These are phyloP conservation scores for Mycocentrospora acerina DNA, from an alignment of 2,329 filamentous ascomycete species.

Conservation along the genomic window DNA sequence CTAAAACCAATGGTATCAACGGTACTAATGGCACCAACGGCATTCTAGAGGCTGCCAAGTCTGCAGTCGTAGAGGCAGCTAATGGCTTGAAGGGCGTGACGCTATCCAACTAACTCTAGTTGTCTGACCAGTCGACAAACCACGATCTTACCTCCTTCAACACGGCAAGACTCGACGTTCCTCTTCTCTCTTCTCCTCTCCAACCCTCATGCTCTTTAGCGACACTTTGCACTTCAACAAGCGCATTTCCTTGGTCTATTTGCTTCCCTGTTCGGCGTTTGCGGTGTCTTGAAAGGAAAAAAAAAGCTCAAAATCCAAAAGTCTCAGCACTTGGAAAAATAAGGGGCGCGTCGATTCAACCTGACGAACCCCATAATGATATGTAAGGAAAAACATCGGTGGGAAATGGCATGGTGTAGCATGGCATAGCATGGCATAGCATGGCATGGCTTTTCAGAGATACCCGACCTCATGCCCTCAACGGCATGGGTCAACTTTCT, in stretches of 20 bases:
- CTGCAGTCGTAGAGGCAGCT: slow-evolving; percentile 30
- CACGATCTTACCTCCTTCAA: slow-evolving; percentile 37
- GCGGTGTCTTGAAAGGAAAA: too few species aligned
- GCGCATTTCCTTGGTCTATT: slow-evolving; percentile 5
- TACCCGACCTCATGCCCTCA: too few species aligned
- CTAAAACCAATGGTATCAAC: slow-evolving; percentile 13
- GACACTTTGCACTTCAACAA: slow-evolving; percentile 22
- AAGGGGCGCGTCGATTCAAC: too few species aligned
- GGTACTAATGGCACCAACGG: slow-evolving; percentile 16
- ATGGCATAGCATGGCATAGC: too few species aligned
- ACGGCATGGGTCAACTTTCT: too few species aligned
- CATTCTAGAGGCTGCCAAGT: slow-evolving; percentile 29
- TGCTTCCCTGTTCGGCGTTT: too few species aligned
- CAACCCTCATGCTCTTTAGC: slow-evolving; percentile 1
- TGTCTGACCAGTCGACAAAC: background rate
- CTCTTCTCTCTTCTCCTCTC: slow-evolving; percentile 9
- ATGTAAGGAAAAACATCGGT: too few species aligned
- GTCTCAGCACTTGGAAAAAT: too few species aligned
- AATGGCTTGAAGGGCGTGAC: slow-evolving; percentile 32
- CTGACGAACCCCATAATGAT: too few species aligned
- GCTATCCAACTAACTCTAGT: slow-evolving; percentile 26
- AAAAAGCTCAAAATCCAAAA: too few species aligned
- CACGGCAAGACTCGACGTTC: slow-evolving; percentile 28
- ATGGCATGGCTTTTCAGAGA: too few species aligned
- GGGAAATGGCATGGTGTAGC: too few species aligned